Conservation (phyloP, 345 rosid species). For the Carallia brachiata region DNA sequence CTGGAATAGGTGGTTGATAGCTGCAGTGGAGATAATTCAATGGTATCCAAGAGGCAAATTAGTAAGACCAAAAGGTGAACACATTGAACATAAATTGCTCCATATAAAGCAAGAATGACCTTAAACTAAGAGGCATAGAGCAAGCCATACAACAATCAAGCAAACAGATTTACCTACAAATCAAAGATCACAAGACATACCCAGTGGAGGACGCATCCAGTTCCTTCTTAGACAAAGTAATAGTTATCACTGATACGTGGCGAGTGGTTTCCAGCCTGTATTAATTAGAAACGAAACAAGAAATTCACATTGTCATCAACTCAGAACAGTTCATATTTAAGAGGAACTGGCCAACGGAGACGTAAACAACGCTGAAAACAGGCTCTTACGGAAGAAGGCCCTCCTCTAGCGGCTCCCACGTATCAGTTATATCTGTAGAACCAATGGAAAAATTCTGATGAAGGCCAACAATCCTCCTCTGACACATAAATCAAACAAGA, state of each 20-base stretch:
- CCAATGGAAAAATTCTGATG: constrained; percentile 32
- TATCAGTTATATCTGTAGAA: constrained; percentile 35
- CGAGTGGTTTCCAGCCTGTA: constrained; percentile 39
- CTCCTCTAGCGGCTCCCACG: constrained; percentile 41
- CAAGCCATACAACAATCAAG: background rate
- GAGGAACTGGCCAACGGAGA: background rate
- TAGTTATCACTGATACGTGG: constrained; percentile 35
- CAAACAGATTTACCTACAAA: background rate
- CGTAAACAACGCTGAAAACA: background rate
- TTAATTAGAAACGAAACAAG: background rate
- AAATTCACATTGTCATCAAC: background rate
- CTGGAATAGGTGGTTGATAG: constrained; percentile 36
- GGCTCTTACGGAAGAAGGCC: constrained; percentile 37
- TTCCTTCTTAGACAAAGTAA: constrained; percentile 33
- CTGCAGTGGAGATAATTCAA: constrained; percentile 9
- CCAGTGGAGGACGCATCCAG: constrained; percentile 28
- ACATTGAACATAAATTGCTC: no score
- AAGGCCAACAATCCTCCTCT: constrained; percentile 34
- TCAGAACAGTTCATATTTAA: background rate
- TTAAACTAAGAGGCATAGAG: background rate
- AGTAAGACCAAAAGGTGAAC: background rate
- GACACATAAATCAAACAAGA: background rate
- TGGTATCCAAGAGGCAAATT: background rate
- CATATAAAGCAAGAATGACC: no score
- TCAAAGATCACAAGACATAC: constrained; percentile 10